Evolutionary conservation across 805 yeast species (phyloP).

Genomic region (Metschnikowia bowlesiae): DNA sequence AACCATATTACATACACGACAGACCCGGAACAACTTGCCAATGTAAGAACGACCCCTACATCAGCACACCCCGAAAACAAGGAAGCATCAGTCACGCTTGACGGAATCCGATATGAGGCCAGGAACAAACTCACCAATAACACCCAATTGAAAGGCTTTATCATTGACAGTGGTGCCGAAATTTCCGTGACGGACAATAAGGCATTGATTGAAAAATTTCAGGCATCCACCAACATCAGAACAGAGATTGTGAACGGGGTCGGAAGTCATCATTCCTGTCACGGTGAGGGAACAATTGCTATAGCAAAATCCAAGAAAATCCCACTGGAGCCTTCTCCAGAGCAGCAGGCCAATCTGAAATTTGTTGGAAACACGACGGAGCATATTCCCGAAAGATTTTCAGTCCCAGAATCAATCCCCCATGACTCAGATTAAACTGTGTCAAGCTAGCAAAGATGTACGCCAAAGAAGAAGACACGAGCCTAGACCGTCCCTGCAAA

Average conservation of each 20-base stretch:
- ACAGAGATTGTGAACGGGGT: background rate
- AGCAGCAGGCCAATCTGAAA: conserved; percentile 17
- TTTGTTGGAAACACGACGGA: conserved; percentile 19
- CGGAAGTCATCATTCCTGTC: background rate
- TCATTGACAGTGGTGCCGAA: background rate
- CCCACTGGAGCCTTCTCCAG: conserved; percentile 8
- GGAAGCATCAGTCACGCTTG: background rate
- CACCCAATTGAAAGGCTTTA: background rate
- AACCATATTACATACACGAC: background rate
- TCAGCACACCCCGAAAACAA: background rate
- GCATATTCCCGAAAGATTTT: conserved; percentile 17
- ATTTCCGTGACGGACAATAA: background rate
- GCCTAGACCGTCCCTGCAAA: conserved; percentile 1
- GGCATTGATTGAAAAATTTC: background rate
- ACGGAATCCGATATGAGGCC: background rate
- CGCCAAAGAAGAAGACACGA: conserved; percentile 2
- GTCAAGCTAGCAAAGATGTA: background rate
- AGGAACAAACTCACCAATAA: background rate
- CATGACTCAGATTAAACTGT: conserved; percentile 5
- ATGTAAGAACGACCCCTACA: background rate
- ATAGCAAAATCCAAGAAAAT: conserved; percentile 5
- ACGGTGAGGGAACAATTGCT: background rate
- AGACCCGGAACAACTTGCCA: background rate
- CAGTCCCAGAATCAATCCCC: conserved; percentile 13
- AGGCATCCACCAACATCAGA: background rate